Base-by-base conservation (phyloP, 352 stramenopile species). In the Aphanomyces astaci region DNA sequence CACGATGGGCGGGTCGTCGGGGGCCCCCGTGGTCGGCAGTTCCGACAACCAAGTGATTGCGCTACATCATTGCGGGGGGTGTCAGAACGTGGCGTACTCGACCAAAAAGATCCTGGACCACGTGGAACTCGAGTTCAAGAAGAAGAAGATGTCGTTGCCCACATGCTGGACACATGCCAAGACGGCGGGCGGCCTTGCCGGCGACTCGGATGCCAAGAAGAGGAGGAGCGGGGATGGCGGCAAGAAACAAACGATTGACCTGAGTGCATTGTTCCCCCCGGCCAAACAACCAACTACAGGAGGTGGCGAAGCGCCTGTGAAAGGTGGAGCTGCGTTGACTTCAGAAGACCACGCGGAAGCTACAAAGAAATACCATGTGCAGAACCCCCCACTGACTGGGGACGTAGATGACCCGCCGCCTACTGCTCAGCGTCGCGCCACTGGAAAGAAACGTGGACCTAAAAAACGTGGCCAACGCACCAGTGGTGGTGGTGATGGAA, bases 21-120 rank as follows among this genome's bases (percentile, higher is more conserved):
- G 68, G 11, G 39, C 63, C 36, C 33, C 72, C 2, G 72, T 76
- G 13, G 22, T 76, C 80, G 86, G 78, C 65, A 77, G 72, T 33
- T 67, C 71, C 46, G 82, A 90, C 68, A 81, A 90, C 72, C 80
- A 71, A 0, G 82, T 90, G 7, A 74, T 91, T 43, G 82, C 80
- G 13, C 66, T 91, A 9, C 82, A 91, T 73, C 80, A 82, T 48
- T 82, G 79, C 33, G 82, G 82, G 19, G 72, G 68, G 15, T 63
- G 73, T 57, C 71, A 66, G n/a, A 82, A 82, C 46, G 55, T 63
- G 2, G 76, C 72, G 22, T 74, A 80, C 54, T 74, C 73, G 28
- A 80, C 76, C 52, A 71, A 82, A 10, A 66, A 73, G 40, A 80
- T 82, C 39, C 43, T 80, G 13, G 57, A 64, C 1, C 72, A 82